Conservation (phyloP, 352 stramenopile genomes). For the Pythium guiyangense region DNA sequence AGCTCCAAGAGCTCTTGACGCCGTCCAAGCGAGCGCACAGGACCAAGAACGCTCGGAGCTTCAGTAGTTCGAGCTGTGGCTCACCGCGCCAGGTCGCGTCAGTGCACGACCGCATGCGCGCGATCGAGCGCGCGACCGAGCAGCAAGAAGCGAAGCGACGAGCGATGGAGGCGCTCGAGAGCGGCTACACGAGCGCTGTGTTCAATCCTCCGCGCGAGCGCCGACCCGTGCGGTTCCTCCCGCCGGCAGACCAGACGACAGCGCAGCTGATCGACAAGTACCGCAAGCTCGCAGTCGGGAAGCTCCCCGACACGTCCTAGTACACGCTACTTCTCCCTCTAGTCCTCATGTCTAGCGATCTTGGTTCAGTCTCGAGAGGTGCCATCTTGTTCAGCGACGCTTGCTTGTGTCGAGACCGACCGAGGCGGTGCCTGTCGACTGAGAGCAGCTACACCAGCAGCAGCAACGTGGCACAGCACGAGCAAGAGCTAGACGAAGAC, state of each 20-base stretch:
- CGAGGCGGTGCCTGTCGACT: too few relatives aligned
- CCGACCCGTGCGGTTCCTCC: conserved; percentile 42
- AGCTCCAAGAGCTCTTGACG: conserved; percentile 48
- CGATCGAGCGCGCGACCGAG: conserved; percentile 7
- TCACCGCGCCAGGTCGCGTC: conserved; percentile 3
- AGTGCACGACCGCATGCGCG: conserved; percentile 6
- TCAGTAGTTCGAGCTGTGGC: not conserved
- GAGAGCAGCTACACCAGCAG: too few relatives aligned
- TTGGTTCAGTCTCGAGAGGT: not conserved
- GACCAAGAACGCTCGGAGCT: conserved; percentile 2
- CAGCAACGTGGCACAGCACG: too few relatives aligned
- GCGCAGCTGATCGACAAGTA: conserved; percentile 78
- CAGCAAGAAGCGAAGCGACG: conserved; percentile 10
- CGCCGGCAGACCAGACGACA: conserved; percentile 56
- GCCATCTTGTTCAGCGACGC: too few relatives aligned
- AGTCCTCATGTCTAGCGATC: too few relatives aligned
- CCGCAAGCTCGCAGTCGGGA: conserved; percentile 72
- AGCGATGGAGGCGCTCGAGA: conserved; percentile 21
- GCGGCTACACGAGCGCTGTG: conserved; percentile 41
- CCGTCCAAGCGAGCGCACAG: conserved; percentile 23
- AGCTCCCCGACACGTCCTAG: conserved; percentile 25
- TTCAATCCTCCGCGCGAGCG: conserved; percentile 45
- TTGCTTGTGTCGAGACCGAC: too few relatives aligned
- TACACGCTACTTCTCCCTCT: not conserved
- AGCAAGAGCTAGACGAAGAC: too few relatives aligned